A percentile compares a stretch with the other conserved stretches of the same genome.
Evolutionary conservation across 1,284 basidiomycete species (phyloP).

Genomic region (Jaminaea rosea): DNA sequence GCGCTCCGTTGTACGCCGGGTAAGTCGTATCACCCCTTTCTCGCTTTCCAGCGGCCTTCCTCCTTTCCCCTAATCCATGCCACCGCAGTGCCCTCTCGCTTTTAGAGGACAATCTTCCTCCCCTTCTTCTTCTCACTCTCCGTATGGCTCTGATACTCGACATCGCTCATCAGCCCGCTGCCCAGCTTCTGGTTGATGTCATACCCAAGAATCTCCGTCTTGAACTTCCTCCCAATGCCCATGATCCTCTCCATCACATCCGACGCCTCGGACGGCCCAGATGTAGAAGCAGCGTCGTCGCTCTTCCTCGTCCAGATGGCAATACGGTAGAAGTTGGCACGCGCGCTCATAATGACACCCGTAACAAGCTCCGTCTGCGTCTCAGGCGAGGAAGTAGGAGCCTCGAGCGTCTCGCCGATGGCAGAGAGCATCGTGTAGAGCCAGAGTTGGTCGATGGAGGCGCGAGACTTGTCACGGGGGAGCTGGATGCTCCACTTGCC

Average conservation of each 20-base stretch:
- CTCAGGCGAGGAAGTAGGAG: constrained; percentile 16
- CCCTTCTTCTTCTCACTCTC: constrained; percentile 77
- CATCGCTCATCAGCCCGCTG: constrained; percentile 47
- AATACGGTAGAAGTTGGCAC: constrained; percentile 89
- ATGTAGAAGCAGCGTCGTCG: constrained; percentile 47
- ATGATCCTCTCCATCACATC: constrained; percentile 64
- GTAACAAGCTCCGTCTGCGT: constrained; percentile 37
- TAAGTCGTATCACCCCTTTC: too few relatives aligned
- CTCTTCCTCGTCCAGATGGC: constrained; percentile 82
- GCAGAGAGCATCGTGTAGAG: constrained; percentile 63
- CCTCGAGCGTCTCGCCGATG: constrained; percentile 45
- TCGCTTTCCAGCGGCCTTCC: too few relatives aligned
- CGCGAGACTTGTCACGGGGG: constrained; percentile 83
- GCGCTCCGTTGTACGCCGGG: too few relatives aligned
- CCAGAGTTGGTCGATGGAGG: constrained; percentile 87
- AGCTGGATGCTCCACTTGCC: constrained; percentile 99
- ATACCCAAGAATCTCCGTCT: constrained; percentile 77
- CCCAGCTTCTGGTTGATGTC: constrained; percentile 61
- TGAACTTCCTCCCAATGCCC: constrained; percentile 73
- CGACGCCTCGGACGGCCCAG: constrained; percentile 45
- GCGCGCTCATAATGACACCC: constrained; percentile 82
- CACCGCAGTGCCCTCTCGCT: too few relatives aligned
- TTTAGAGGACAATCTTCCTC: constrained; percentile 57
- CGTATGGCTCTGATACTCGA: constrained; percentile 45
- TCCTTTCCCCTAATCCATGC: too few relatives aligned